phyloP scores from a whole-genome alignment of 805 yeast genomes.

The Monosporozyma yasuniensis region DNA sequence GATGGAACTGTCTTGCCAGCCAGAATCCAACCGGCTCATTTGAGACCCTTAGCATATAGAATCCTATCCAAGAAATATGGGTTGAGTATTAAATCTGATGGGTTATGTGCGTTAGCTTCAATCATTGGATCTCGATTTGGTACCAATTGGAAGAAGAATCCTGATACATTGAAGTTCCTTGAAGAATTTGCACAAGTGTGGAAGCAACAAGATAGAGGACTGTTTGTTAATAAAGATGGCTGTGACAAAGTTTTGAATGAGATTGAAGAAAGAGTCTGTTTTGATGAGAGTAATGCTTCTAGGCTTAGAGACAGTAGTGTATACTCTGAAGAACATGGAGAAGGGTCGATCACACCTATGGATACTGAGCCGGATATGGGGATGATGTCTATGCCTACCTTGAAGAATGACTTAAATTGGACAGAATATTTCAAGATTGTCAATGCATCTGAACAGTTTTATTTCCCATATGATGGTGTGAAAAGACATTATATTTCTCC shows the following conservation, averaged over 20 bases:
- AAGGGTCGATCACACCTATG: background rate
- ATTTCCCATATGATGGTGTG: slow-evolving; percentile 48
- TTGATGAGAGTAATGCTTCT: background rate
- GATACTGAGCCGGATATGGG: background rate
- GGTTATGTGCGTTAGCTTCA: slow-evolving; percentile 64
- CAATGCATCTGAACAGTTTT: slow-evolving; percentile 56
- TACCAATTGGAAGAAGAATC: slow-evolving; percentile 60
- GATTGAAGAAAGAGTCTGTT: slow-evolving; percentile 26
- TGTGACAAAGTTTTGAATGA: slow-evolving; percentile 58
- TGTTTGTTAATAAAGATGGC: slow-evolving; percentile 73
- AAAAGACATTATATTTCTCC: slow-evolving; percentile 49
- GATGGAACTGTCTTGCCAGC: slow-evolving; percentile 51
- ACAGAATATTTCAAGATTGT: slow-evolving; percentile 59
- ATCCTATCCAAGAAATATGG: slow-evolving; percentile 88
- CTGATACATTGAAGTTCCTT: slow-evolving; percentile 30
- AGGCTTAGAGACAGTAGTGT: background rate
- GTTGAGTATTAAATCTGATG: slow-evolving; percentile 78
- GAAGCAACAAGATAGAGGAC: slow-evolving; percentile 84
- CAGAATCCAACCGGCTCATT: slow-evolving; percentile 64
- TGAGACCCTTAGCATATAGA: slow-evolving; percentile 88
- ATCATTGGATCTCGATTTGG: slow-evolving; percentile 72
- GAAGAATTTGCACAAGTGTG: slow-evolving; percentile 75
- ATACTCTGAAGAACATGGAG: slow-evolving; percentile 3
- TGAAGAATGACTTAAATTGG: slow-evolving; percentile 45
- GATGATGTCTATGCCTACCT: background rate